phyloP scores from a whole-genome alignment of 1,139 yeast species.

The Taphrina sp. region DNA sequence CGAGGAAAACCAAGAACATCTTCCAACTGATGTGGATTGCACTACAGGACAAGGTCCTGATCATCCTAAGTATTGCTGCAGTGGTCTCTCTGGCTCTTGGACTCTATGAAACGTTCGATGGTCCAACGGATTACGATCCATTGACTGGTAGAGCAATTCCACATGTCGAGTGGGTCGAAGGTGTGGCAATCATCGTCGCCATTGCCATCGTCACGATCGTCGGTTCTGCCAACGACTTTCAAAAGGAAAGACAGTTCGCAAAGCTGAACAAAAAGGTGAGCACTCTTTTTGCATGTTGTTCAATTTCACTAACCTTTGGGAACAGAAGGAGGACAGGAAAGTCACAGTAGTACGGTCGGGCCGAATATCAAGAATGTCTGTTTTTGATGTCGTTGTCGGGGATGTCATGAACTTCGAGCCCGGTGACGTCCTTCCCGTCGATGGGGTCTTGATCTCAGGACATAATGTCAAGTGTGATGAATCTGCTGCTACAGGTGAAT shows the following conservation, averaged over 20 bases:
- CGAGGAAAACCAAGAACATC: slow-evolving; percentile 64
- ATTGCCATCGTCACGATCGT: slow-evolving; percentile 85
- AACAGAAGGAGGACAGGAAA: slow-evolving; percentile 82
- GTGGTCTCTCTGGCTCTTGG: slow-evolving; percentile 86
- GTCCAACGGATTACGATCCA: slow-evolving; percentile 67
- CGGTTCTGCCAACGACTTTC: slow-evolving; percentile 93
- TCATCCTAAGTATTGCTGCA: slow-evolving; percentile 81
- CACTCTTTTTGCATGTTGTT: neutral
- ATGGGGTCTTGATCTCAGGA: slow-evolving; percentile 73
- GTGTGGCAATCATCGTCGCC: slow-evolving; percentile 94
- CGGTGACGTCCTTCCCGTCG: slow-evolving; percentile 93
- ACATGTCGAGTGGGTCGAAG: slow-evolving; percentile 61
- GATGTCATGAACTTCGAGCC: slow-evolving; percentile 81
- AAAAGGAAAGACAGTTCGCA: slow-evolving; percentile 91
- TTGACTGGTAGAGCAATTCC: slow-evolving; percentile 57
- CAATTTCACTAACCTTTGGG: slow-evolving; percentile 43
- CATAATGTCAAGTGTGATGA: slow-evolving; percentile 81
- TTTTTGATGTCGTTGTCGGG: slow-evolving; percentile 79
- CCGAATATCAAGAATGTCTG: slow-evolving; percentile 63
- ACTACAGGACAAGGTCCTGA: slow-evolving; percentile 84
- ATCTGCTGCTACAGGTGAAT: slow-evolving; percentile 90
- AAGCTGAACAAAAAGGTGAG: slow-evolving; percentile 57
- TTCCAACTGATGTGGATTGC: slow-evolving; percentile 74
- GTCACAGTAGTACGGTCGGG: slow-evolving; percentile 76
- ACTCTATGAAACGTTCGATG: slow-evolving; percentile 85